A percentile compares a stretch with the other conserved stretches of the same genome.
phyloP scores from a whole-genome alignment of 2,329 filamentous ascomycete genomes.

The Fusarium sp. region DNA sequence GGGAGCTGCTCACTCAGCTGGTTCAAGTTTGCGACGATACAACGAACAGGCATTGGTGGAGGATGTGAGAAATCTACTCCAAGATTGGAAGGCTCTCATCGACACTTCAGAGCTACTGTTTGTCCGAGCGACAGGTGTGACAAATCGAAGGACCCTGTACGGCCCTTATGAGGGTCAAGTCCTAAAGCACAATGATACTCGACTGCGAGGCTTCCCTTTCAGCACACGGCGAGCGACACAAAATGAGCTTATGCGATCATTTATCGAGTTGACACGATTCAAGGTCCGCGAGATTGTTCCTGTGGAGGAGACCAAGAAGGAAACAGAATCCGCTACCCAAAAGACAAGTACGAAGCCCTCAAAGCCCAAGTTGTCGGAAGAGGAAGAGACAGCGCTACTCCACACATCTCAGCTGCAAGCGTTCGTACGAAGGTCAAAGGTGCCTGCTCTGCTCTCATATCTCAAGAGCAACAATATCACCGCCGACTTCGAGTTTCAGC shows the following conservation, averaged over 20 bases:
- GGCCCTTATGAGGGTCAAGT: slow-evolving; percentile 92
- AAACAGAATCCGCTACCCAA: slow-evolving; percentile 52
- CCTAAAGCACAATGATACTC: slow-evolving; percentile 79
- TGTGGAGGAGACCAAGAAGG: slow-evolving; percentile 63
- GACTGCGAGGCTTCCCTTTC: slow-evolving; percentile 91
- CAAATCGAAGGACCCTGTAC: slow-evolving; percentile 88
- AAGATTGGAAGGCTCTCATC: slow-evolving; percentile 87
- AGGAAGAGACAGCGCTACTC: slow-evolving; percentile 83
- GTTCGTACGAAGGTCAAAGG: slow-evolving; percentile 88
- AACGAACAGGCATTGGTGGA: slow-evolving; percentile 91
- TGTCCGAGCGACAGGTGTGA: slow-evolving; percentile 86
- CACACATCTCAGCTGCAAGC: slow-evolving; percentile 92
- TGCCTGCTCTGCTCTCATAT: slow-evolving; percentile 87
- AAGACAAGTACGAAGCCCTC: slow-evolving; percentile 63
- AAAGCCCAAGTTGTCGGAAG: slow-evolving; percentile 78
- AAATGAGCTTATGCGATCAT: slow-evolving; percentile 92
- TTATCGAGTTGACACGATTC: slow-evolving; percentile 91
- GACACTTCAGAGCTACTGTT: slow-evolving; percentile 89
- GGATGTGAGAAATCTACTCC: slow-evolving; percentile 85
- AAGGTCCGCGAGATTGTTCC: slow-evolving; percentile 86
- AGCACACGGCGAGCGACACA: slow-evolving; percentile 92
- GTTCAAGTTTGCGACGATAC: slow-evolving; percentile 88
- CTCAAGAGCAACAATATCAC: slow-evolving; percentile 79
- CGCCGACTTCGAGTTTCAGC: slow-evolving; percentile 80
- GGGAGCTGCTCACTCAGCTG: slow-evolving; percentile 92